phyloP scores from a whole-genome alignment of 495 filamentous ascomycete species.

The Podospora pseudoanserina region DNA sequence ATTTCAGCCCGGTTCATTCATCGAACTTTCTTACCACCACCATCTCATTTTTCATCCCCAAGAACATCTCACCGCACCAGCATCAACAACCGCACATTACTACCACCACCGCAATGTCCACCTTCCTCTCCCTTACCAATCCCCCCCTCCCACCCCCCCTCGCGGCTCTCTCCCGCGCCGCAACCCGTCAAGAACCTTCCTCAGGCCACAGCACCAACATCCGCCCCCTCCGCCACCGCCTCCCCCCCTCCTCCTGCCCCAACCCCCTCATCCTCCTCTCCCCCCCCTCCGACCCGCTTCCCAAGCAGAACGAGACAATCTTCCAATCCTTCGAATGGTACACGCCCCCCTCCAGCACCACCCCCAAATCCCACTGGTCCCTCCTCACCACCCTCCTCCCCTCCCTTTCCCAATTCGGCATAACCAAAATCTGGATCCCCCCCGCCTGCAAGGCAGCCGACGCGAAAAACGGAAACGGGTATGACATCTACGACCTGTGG shows the following conservation, averaged over 20 bases:
- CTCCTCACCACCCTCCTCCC: constrained; percentile 54
- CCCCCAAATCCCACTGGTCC: constrained; percentile 50
- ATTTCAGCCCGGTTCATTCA: too few relatives aligned
- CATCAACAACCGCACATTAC: background rate
- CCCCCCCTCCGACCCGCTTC: constrained; percentile 8
- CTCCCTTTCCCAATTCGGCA: constrained; percentile 54
- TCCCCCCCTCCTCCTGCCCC: constrained; percentile 9
- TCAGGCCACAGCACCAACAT: constrained; percentile 22
- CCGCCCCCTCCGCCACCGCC: constrained; percentile 22
- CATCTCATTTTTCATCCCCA: background rate
- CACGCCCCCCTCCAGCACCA: constrained; percentile 53
- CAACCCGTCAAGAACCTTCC: constrained; percentile 10
- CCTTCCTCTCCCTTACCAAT: constrained; percentile 23
- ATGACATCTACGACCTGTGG: constrained; percentile 75
- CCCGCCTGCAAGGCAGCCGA: constrained; percentile 67
- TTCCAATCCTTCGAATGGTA: constrained; percentile 79
- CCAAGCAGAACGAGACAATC: constrained; percentile 53
- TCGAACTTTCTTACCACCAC: too few relatives aligned
- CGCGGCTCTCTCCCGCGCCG: constrained; percentile 11
- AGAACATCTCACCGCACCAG: background rate
- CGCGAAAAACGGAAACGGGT: constrained; percentile 61
- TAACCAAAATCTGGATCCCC: constrained; percentile 68
- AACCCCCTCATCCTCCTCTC: constrained; percentile 15
- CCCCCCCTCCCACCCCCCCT: constrained; percentile 15
- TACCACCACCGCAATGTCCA: constrained; percentile 16